Base-by-base conservation (phyloP, 2,329 filamentous ascomycete species). In the Cercospora sojina region DNA sequence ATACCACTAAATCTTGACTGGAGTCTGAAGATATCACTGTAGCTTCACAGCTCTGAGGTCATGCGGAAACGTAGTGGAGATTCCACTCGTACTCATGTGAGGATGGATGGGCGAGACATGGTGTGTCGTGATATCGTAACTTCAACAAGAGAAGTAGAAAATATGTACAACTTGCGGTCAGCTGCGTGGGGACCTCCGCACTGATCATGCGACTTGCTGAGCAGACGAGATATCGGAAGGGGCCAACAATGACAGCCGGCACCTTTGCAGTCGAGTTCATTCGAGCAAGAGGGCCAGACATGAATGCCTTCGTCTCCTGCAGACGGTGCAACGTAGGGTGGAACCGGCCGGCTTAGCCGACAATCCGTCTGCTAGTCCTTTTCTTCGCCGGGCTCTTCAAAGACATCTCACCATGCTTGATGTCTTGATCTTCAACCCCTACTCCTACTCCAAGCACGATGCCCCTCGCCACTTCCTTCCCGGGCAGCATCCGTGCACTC, bases 401-500 rank as follows among this genome's bases (percentile, higher is more conserved):
- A 9, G 60, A 63, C 23, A 63, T 51, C 35, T 63, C 60, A 47
- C 60, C 51, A 57, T 63, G 10, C 12, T 63, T 51, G 9, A 31
- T 43, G 18, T 63, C 32, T 20, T 63, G 47, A 29, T 63, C 60
- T 25, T 57, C 60, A 25, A 63, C 12, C 64, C 70, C 64, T 70
- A 59, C 38, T 64, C 69, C 10, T 38, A 60, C 56, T 32, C 64
- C 47, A 53, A 43, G 47, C 58, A 58, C 55, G 59, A 63, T 43
- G 41, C 68, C 25, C 32, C 43, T 31, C 32, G 59, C 20, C 47
- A 64, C 58, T 62, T 59, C 53, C 29, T 5, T 55, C 41, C 53
- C 66, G 57, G 29, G 64, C 77, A 79, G 67, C 51, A 64, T 72
- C 73, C 64, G 63, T 6, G 62, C 77, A 77, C 65, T 64, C 64